These are phyloP conservation scores for Uncinocarpus reesii DNA, from an alignment of 2,329 filamentous ascomycete species.

Conservation along the genomic window DNA sequence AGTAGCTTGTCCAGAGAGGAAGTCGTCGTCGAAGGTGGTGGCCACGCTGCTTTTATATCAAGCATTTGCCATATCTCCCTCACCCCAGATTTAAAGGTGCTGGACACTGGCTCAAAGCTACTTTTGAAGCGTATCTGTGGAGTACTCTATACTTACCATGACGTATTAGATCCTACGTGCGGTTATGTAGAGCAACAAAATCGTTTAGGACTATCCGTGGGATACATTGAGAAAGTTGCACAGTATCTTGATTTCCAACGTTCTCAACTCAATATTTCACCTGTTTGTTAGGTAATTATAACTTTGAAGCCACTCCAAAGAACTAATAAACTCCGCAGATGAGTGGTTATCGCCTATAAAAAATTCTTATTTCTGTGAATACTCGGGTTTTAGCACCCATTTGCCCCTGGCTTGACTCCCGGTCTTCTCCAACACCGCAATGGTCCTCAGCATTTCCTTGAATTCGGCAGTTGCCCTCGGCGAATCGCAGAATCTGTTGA, in stretches of 20 bases:
- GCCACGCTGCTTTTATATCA: not conserved
- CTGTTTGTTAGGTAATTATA: too few species aligned
- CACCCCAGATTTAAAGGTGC: not conserved
- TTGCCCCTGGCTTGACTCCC: constrained; percentile 41
- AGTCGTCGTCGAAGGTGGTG: not conserved
- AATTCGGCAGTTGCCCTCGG: constrained; percentile 64
- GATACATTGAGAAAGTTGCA: not conserved
- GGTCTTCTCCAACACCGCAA: constrained; percentile 59
- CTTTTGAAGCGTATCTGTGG: not conserved
- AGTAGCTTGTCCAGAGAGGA: not conserved
- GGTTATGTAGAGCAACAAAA: not conserved
- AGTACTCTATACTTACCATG: constrained; percentile 1
- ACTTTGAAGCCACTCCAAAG: too few species aligned
- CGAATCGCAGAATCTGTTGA: constrained; percentile 67
- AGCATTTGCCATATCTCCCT: not conserved
- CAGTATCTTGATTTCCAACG: too few species aligned
- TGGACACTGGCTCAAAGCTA: not conserved
- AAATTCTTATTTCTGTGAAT: constrained; percentile 20
- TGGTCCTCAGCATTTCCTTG: constrained; percentile 64
- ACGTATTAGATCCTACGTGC: constrained; percentile 1
- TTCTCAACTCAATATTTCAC: too few species aligned
- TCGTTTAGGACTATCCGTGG: not conserved
- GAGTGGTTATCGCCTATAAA: not conserved
- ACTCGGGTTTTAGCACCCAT: constrained; percentile 53
- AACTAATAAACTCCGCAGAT: too few species aligned